A percentile compares a stretch with the other conserved stretches of the same genome.
These are phyloP conservation scores for Lumnitzera racemosa DNA, from an alignment of 345 rosid genomes.

Conservation along the genomic window DNA sequence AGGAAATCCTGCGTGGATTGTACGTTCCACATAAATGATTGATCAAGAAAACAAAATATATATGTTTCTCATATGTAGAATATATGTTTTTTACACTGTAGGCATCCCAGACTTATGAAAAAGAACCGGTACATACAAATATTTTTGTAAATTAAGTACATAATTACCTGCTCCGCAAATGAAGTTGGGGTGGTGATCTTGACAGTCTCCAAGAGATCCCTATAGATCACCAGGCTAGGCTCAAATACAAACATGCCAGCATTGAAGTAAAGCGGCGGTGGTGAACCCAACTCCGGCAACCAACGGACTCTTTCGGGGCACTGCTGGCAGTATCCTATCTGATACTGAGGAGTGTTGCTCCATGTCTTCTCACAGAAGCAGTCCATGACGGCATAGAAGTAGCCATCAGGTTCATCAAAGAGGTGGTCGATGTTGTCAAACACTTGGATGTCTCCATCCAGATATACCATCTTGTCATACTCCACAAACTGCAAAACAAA, in stretches of 20 bases:
- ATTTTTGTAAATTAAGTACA: not conserved
- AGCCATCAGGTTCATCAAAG: conserved; percentile 36
- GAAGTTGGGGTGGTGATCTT: too few relatives aligned
- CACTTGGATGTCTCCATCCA: conserved; percentile 18
- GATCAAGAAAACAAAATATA: too few relatives aligned
- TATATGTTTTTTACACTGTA: too few relatives aligned
- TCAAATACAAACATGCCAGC: conserved; percentile 63
- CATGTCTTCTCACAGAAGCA: conserved; percentile 57
- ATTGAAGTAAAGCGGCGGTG: conserved; percentile 54
- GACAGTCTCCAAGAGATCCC: too few relatives aligned
- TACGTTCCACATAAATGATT: too few relatives aligned
- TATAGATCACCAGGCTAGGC: conserved; percentile 15
- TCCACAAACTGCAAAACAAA: not conserved
- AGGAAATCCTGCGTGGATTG: too few relatives aligned
- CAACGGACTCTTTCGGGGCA: too few relatives aligned
- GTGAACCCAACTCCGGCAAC: conserved; percentile 20
- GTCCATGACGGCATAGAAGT: conserved; percentile 55
- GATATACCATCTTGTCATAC: not conserved
- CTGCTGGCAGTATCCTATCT: conserved; percentile 31
- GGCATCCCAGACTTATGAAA: too few relatives aligned
- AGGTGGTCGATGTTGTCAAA: conserved; percentile 53
- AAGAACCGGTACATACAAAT: not conserved
- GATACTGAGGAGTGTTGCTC: conserved; percentile 6
- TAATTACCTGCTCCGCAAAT: too few relatives aligned
- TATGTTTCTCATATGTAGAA: not conserved